Evolutionary conservation across 2,329 filamentous ascomycete species (phyloP).

Genomic region (Calonectria pteridis): DNA sequence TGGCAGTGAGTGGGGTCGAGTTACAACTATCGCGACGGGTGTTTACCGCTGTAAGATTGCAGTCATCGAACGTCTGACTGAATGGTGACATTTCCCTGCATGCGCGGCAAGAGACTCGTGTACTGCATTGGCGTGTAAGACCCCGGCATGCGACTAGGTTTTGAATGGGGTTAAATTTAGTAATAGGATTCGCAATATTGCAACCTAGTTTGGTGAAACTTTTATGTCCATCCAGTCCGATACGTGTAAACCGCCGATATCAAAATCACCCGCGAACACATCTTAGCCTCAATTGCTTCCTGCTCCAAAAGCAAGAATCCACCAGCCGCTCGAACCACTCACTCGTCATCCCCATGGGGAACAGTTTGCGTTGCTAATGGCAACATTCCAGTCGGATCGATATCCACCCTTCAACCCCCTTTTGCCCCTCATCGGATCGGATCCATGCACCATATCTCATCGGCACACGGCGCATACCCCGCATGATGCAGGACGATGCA

Average conservation of each 20-base stretch:
- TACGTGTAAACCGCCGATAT: too few relatives aligned
- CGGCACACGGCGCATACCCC: slow-evolving; percentile 6
- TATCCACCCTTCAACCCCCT: not conserved
- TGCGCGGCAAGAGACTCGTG: not conserved
- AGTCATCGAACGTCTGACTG: not conserved
- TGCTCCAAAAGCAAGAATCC: not conserved
- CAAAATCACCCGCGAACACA: not conserved
- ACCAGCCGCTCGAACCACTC: not conserved
- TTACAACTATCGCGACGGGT: not conserved
- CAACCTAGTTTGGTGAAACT: not conserved
- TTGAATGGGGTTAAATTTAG: not conserved
- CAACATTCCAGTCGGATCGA: not conserved
- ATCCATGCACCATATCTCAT: not conserved
- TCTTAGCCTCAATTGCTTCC: not conserved
- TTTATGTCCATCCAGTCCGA: not conserved
- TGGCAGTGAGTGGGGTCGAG: not conserved
- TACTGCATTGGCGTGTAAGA: not conserved
- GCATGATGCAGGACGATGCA: not conserved
- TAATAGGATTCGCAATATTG: not conserved
- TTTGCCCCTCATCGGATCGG: not conserved
- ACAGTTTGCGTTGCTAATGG: not conserved
- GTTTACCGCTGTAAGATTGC: not conserved
- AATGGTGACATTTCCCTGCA: not conserved
- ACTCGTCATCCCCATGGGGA: not conserved
- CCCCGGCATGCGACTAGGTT: not conserved